A percentile compares a stretch with the other conserved stretches of the same genome.
phyloP scores from a whole-genome alignment of 805 yeast species.

The Cyberlindnera amylophila region DNA sequence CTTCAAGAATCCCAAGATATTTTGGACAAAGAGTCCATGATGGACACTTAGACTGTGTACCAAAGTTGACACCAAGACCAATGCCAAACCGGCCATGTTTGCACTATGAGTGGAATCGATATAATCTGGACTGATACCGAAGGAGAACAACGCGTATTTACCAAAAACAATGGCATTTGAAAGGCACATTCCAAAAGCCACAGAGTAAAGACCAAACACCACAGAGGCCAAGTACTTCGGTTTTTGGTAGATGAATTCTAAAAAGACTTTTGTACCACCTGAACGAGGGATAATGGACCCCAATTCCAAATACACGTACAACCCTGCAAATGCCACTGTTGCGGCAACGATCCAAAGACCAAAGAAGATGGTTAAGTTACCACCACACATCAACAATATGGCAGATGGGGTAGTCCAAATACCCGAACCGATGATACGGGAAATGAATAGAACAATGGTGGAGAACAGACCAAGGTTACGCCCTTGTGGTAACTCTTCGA shows the following conservation, averaged over 20 bases:
- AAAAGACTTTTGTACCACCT: conserved; percentile 72
- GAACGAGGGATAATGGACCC: conserved; percentile 70
- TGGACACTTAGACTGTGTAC: conserved; percentile 59
- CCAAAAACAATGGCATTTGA: conserved; percentile 60
- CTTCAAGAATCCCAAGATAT: conserved; percentile 59
- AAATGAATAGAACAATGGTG: conserved; percentile 58
- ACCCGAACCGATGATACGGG: conserved; percentile 75
- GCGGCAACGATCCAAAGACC: conserved; percentile 63
- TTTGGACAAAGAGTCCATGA: conserved; percentile 59
- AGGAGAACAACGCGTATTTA: conserved; percentile 47
- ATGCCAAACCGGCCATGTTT: conserved; percentile 37
- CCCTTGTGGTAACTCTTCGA: conserved; percentile 54
- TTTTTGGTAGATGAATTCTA: conserved; percentile 60
- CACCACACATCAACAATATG: conserved; percentile 62
- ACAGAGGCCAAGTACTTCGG: conserved; percentile 57
- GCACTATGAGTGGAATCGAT: conserved; percentile 30
- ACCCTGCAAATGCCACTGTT: conserved; percentile 59
- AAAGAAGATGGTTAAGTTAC: conserved; percentile 58
- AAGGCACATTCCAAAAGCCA: conserved; percentile 52
- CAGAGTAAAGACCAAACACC: conserved; percentile 43
- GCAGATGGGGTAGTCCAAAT: conserved; percentile 71
- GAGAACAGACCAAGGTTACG: conserved; percentile 69
- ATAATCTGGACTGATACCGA: conserved; percentile 37
- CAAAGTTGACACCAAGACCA: conserved; percentile 34
- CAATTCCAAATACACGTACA: conserved; percentile 62